These are phyloP conservation scores for Beauveria varroae DNA, from an alignment of 2,329 filamentous ascomycete genomes.

Conservation along the genomic window DNA sequence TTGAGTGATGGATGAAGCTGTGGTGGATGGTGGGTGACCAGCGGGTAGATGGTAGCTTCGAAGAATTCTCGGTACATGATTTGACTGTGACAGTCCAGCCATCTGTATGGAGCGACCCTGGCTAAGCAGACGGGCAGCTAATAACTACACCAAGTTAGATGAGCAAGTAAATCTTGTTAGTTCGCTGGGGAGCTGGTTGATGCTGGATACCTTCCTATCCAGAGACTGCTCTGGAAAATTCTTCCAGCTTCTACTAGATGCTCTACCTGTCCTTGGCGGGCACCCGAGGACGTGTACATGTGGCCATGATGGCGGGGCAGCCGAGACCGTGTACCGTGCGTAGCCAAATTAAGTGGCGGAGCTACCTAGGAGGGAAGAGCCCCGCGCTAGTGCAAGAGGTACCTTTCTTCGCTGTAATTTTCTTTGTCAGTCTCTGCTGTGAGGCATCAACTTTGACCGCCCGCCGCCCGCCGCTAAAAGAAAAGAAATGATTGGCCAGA, in stretches of 20 bases:
- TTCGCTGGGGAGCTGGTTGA: neutral
- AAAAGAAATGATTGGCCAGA: neutral
- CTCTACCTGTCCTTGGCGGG: slow-evolving; percentile 4
- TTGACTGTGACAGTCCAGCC: too few species aligned
- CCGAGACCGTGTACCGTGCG: neutral
- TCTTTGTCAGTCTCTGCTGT: neutral
- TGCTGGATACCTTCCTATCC: neutral
- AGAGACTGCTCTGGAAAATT: slow-evolving; percentile 19
- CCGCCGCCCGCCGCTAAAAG: neutral
- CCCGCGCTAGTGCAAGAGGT: neutral
- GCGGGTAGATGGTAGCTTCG: too few species aligned
- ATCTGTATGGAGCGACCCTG: too few species aligned
- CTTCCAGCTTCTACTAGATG: slow-evolving; percentile 18
- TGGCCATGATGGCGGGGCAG: slow-evolving; percentile 4
- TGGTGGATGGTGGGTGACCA: too few species aligned
- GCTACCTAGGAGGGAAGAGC: neutral
- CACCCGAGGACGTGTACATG: slow-evolving; percentile 13
- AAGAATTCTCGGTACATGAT: too few species aligned
- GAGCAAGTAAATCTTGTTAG: too few species aligned
- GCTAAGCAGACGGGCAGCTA: too few species aligned
- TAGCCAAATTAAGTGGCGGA: neutral
- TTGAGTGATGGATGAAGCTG: too few species aligned
- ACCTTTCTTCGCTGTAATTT: neutral
- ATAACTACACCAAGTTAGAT: too few species aligned
- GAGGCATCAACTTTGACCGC: neutral